Conservation (phyloP, 225 moss, liverwort and hornwort species). For the Thuidium tamariscinum region DNA sequence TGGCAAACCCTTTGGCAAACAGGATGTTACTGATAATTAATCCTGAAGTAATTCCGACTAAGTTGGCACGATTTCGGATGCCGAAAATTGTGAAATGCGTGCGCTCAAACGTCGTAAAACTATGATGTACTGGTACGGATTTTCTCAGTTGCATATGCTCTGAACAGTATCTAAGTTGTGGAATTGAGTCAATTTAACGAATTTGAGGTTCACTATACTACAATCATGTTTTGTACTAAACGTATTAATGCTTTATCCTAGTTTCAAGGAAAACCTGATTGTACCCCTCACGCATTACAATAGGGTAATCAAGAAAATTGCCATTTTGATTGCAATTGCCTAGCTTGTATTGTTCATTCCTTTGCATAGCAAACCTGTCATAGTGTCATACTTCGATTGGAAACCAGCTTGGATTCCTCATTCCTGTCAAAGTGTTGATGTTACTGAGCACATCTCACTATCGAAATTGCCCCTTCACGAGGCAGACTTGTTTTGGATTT, state of each 20-base stretch:
- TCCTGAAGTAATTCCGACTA: not conserved
- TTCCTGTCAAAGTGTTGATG: not conserved
- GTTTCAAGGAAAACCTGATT: not conserved
- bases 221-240: not conserved
- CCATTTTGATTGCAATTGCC: not conserved
- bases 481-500: not conserved
- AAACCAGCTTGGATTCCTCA: not conserved
- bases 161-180: not conserved
- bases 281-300: not conserved
- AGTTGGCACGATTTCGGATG: not conserved
- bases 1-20: not conserved
- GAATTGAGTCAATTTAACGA: not conserved
- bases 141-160: not conserved
- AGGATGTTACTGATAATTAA: not conserved
- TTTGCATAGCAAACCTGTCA: not conserved
- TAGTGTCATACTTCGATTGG: not conserved
- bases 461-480: not conserved
- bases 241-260: not conserved
- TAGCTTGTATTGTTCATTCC: not conserved
- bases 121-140: not conserved
- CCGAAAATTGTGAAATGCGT: not conserved
- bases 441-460: not conserved
- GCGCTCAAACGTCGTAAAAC: not conserved
- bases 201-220: not conserved
- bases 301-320: not conserved